phyloP scores from a whole-genome alignment of 257 asterid species.

The Orobanche coerulescens region DNA sequence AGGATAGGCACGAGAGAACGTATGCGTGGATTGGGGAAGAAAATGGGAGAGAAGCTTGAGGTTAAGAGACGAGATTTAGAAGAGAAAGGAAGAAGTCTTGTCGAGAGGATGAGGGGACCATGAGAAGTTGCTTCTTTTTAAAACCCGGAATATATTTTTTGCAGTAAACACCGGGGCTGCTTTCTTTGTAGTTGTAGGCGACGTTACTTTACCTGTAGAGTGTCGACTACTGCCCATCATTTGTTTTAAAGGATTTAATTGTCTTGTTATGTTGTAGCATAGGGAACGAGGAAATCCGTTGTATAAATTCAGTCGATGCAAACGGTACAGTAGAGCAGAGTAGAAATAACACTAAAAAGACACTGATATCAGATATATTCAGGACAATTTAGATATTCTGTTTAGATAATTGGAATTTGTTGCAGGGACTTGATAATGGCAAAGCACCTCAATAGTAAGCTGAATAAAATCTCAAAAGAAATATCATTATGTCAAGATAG shows the following conservation, averaged over 20 bases:
- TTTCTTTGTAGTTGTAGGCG: neutral
- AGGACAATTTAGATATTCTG: neutral
- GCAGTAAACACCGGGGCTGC: slow-evolving; percentile 15
- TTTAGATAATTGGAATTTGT: neutral
- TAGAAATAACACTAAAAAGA: slow-evolving; percentile 2
- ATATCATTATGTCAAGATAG: no score
- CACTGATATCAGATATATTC: neutral
- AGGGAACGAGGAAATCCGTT: slow-evolving; percentile 7
- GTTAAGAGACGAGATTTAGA: slow-evolving; percentile 76
- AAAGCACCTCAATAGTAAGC: neutral
- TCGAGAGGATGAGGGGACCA: slow-evolving; percentile 76
- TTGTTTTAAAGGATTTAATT: slow-evolving; percentile 13
- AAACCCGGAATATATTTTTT: slow-evolving; percentile 5
- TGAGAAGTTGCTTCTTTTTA: slow-evolving; percentile 16
- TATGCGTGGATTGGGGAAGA: slow-evolving; percentile 79
- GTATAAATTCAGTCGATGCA: slow-evolving; percentile 12
- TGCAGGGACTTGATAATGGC: neutral
- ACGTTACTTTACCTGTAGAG: neutral
- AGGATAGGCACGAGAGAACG: slow-evolving; percentile 58
- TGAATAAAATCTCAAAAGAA: neutral
- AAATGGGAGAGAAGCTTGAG: slow-evolving; percentile 85
- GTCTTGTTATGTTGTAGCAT: slow-evolving; percentile 18
- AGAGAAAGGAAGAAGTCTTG: slow-evolving; percentile 68
- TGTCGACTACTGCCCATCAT: neutral
- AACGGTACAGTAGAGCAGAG: neutral